Percentiles rank a stretch among this genome's conserved stretches.
Evolutionary conservation across 805 yeast species (phyloP).

Genomic region (Wilhelminamyces savonicus): DNA sequence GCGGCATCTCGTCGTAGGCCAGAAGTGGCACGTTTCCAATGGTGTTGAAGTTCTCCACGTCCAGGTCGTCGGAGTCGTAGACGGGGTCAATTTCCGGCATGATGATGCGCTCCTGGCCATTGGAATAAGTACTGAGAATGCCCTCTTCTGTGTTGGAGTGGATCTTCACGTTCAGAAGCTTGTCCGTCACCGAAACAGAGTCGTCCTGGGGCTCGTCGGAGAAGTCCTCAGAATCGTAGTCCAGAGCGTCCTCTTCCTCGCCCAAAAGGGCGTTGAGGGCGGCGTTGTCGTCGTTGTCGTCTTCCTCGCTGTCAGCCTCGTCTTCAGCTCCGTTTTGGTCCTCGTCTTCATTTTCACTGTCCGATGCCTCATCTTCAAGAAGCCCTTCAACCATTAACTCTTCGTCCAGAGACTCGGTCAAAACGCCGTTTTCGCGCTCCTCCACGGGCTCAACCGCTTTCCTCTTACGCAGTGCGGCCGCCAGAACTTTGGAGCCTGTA

Average conservation of each 20-base stretch:
- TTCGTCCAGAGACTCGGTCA: too few relatives aligned
- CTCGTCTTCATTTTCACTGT: too few relatives aligned
- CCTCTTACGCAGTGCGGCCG: too few relatives aligned
- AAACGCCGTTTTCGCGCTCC: too few relatives aligned
- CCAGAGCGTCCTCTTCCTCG: constrained; percentile 42
- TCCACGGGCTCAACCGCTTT: too few relatives aligned
- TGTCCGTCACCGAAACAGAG: constrained; percentile 44
- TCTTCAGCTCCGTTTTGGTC: too few relatives aligned
- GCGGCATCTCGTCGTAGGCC: constrained; percentile 96
- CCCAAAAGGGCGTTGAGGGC: constrained; percentile 60
- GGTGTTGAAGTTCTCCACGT: constrained; percentile 71
- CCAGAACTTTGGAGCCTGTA: too few relatives aligned
- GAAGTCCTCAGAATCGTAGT: constrained; percentile 38
- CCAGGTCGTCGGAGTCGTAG: constrained; percentile 94
- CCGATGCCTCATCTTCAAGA: too few relatives aligned
- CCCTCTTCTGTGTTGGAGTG: constrained; percentile 32
- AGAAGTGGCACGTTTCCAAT: constrained; percentile 90
- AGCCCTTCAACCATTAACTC: too few relatives aligned
- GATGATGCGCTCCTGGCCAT: constrained; percentile 73
- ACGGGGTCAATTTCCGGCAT: constrained; percentile 89
- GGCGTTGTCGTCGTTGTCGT: constrained; percentile 46
- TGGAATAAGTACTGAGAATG: constrained; percentile 48
- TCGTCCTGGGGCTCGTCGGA: constrained; percentile 53
- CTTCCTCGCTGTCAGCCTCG: constrained; percentile 26
- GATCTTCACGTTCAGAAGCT: constrained; percentile 47